Evolutionary conservation across 768 basidiomycete species (phyloP).

Genomic region (Mycena galopus): DNA sequence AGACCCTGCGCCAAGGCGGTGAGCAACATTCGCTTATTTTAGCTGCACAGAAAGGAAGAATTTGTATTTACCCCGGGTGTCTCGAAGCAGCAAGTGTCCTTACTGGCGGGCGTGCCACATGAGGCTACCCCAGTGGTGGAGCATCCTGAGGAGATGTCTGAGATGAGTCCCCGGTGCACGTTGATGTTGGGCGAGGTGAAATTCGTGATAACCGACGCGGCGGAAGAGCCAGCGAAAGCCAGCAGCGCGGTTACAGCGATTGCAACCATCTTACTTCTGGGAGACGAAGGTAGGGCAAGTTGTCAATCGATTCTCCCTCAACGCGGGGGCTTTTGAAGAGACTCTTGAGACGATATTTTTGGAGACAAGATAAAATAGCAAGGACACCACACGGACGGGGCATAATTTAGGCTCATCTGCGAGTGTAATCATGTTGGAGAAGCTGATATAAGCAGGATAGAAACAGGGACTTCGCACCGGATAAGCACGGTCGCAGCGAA

Average conservation of each 20-base stretch:
- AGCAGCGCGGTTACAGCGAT: conserved; percentile 7
- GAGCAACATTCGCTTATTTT: too few relatives aligned
- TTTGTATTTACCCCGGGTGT: conserved; percentile 46
- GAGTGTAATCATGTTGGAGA: too few relatives aligned
- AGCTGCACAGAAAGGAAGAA: not conserved
- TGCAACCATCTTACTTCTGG: conserved; percentile 16
- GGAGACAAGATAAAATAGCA: too few relatives aligned
- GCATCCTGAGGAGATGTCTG: conserved; percentile 32
- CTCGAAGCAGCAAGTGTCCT: conserved; percentile 62
- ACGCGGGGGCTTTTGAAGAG: too few relatives aligned
- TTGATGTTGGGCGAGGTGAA: conserved; percentile 10
- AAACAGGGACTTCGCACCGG: too few relatives aligned
- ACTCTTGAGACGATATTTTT: too few relatives aligned
- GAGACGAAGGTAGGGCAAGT: not conserved
- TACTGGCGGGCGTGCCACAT: conserved; percentile 18
- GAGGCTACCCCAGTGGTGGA: conserved; percentile 23
- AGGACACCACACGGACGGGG: too few relatives aligned
- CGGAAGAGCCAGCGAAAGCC: conserved; percentile 9
- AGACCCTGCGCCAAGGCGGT: conserved; percentile 45
- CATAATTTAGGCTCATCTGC: too few relatives aligned
- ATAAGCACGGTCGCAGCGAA: too few relatives aligned
- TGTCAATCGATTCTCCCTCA: too few relatives aligned
- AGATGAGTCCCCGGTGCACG: conserved; percentile 5
- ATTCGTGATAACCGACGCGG: conserved; percentile 1
- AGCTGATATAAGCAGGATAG: too few relatives aligned